phyloP scores from a whole-genome alignment of 768 basidiomycete genomes.

The Cystobasidium ongulense region DNA sequence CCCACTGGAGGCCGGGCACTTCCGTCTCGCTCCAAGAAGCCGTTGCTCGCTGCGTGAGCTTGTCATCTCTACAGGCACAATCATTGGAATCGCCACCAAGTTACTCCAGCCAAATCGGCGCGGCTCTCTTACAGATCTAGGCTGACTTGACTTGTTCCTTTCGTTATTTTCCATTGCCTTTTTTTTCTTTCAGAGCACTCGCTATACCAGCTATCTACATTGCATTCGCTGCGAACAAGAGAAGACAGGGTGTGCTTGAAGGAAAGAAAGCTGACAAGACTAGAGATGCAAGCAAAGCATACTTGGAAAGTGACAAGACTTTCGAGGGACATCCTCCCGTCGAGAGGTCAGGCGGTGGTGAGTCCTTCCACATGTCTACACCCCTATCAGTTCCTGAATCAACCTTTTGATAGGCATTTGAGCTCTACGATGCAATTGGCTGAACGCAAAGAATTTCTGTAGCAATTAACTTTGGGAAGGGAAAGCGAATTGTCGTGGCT shows the following conservation, averaged over 20 bases:
- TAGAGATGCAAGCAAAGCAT: not conserved
- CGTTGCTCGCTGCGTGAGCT: slow-evolving; percentile 15
- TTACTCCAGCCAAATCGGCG: too few relatives aligned
- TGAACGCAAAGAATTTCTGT: too few relatives aligned
- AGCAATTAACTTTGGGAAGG: too few relatives aligned
- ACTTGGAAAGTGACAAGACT: not conserved
- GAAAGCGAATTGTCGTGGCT: too few relatives aligned
- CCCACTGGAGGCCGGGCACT: not conserved
- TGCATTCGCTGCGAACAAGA: slow-evolving; percentile 15
- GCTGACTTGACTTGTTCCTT: too few relatives aligned
- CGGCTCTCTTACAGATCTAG: too few relatives aligned
- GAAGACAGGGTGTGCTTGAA: slow-evolving; percentile 17
- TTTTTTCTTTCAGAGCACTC: slow-evolving; percentile 12
- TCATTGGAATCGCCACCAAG: too few relatives aligned
- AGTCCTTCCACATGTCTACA: too few relatives aligned
- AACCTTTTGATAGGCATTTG: too few relatives aligned
- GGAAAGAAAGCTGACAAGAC: slow-evolving; percentile 13
- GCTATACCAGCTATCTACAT: slow-evolving; percentile 7
- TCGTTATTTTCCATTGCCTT: too few relatives aligned
- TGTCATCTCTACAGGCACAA: not conserved
- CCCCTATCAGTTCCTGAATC: too few relatives aligned
- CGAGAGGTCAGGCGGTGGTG: slow-evolving; percentile 22
- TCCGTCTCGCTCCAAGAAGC: not conserved
- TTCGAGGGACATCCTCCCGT: slow-evolving; percentile 14
- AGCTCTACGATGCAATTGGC: too few relatives aligned